Evolutionary conservation across 768 basidiomycete genomes (phyloP), one percentile per base, ranked within the genome.

Genomic region (Suillus subaureus): DNA sequence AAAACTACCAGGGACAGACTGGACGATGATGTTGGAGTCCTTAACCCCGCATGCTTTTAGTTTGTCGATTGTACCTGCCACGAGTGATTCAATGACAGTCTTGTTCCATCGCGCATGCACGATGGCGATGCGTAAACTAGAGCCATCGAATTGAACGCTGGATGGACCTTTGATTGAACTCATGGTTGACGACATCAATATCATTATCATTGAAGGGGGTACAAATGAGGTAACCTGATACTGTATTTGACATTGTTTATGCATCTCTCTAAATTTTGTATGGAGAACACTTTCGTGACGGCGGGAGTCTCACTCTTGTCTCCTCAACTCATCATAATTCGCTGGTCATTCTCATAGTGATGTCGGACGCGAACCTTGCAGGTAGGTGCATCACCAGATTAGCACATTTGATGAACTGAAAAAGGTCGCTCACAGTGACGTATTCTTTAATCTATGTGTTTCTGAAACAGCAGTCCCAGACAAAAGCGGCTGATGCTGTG

Each of bases 81-180:
- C 81, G 60, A 99, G 87, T 13, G 94, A 87, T 15, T 93, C 89
- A 72, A 99, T 92, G 73, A 99, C 89, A 23, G 80, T 73, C 70
- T 87, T 89, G 82, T 99, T 99, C 97, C 97, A 99, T 80, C 96
- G 84, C 21, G 95, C 94, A 75, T 98, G 97, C 8, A 99, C 92
- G 74, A 99, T 96, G 72, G 93, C 93, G 61, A 97, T 79, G 64
- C 96, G 90, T 62, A 96, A 84, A 33, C 82, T 67, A 2, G 93
- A 90, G 61, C 96, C 96, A 72, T 98, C 93, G 82, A 87, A 85
- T 42, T 84, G 78, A 47, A 79, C 81, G 61, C 86, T 75, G 43
- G 91, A 84, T 56, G 85, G 82, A 47, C 93, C 92, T 81, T 97
- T 97, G 85, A 97, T 89, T 70, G 89, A 66, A 35, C 68, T 74